Conservation (phyloP, 306 rosid species). For the Arachis hypogaea region DNA sequence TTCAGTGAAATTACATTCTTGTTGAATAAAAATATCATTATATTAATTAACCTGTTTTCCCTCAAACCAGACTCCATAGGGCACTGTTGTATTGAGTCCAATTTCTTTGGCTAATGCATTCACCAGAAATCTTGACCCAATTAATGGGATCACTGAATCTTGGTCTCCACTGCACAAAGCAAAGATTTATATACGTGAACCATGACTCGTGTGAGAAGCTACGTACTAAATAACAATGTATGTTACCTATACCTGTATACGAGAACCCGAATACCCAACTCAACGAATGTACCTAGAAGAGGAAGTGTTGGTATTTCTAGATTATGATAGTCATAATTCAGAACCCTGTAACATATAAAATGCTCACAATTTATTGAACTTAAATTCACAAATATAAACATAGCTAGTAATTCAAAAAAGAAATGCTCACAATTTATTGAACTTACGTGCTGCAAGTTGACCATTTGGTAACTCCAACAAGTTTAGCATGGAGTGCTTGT, state of each 20-base stretch:
- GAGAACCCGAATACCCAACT: conserved; percentile 44
- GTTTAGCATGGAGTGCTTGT: conserved; percentile 67
- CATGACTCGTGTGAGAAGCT: too few relatives aligned
- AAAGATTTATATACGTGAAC: too few relatives aligned
- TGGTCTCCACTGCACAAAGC: conserved; percentile 48
- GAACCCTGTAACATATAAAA: conserved; percentile 7
- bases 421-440: too few relatives aligned
- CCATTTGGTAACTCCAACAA: conserved; percentile 58
- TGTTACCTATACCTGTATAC: conserved; percentile 46
- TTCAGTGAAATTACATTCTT: not conserved
- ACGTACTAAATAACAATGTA: too few relatives aligned
- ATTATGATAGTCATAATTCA: conserved; percentile 36
- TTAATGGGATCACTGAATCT: conserved; percentile 47
- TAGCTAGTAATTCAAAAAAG: too few relatives aligned
- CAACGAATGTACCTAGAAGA: conserved; percentile 41
- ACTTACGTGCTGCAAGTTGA: conserved; percentile 64
- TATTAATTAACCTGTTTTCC: conserved; percentile 47
- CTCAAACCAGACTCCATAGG: conserved; percentile 57
- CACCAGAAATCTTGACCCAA: conserved; percentile 39
- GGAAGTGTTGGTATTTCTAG: conserved; percentile 37
- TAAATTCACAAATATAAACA: too few relatives aligned
- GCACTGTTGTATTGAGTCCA: conserved; percentile 42
- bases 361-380: too few relatives aligned
- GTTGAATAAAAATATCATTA: too few relatives aligned
- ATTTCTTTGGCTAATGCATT: conserved; percentile 38